Base-by-base conservation (phyloP, 768 basidiomycete species). In the Boletus sp. region DNA sequence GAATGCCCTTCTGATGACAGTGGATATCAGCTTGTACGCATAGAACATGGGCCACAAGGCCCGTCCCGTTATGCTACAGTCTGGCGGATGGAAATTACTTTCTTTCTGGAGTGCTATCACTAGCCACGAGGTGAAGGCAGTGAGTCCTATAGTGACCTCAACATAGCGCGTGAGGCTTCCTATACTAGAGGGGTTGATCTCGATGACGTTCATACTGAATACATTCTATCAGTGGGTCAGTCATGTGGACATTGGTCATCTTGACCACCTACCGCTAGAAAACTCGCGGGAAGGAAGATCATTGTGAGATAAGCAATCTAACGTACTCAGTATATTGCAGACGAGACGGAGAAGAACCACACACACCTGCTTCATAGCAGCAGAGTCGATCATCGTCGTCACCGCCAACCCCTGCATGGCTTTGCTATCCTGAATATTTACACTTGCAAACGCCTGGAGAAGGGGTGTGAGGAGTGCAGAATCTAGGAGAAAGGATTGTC, bases 261-360 rank as follows among this genome's bases (percentile, higher is more conserved):
- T 11, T 10, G 40, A 45, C 8, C 24, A 55, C 65, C 6, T 54
- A 74, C 74, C 15, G 73, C 61, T 15, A 70, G 51, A 54, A 85
- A 81, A 20, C 75, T 75, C 2, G 78, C 79, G 0, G 85, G 85
- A 11, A 86, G 75, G 67, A 85, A 86, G 28, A 83, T 67, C 83
- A 84, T 85, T 0, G 83, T 81, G 3, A 86, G 71, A 57, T 83
- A 84, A 0, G 82, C 61, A 32, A 72, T 69, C 69, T 72, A 53
- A 77, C 52, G 2, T 14, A 52, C 8, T 73, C 11, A 70, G 55
- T 7, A 35, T 28, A 36, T 7, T 18, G 9, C 24, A 47, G 24
- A 30, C 39, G 48, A 17, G 14, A 32, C 20, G 40, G 18, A 45
- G 7, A 44, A 56, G 15, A 39, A 55, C 32, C 5, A 20, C 48